These are phyloP conservation scores for Scutellaria baicalensis DNA, from an alignment of 257 asterid genomes.

Conservation along the genomic window DNA sequence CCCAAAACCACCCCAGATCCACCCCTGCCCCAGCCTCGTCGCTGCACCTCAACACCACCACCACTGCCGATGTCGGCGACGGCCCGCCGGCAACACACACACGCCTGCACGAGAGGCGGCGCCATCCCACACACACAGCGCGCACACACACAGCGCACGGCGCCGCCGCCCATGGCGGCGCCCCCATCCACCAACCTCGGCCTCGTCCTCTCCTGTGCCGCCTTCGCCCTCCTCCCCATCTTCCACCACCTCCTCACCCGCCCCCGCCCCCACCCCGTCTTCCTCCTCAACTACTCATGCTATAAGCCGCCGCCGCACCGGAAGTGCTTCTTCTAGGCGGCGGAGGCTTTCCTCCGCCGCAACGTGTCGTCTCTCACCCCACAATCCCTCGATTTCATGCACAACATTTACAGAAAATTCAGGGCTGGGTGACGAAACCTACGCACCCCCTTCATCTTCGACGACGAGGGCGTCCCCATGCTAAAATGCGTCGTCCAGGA, in stretches of 20 bases:
- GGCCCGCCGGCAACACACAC: too few relatives aligned
- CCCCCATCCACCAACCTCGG: slow-evolving; percentile 23
- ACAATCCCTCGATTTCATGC: slow-evolving; percentile 41
- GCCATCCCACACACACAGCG: too few relatives aligned
- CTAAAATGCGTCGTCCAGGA: slow-evolving; percentile 46
- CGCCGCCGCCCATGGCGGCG: slow-evolving; percentile 16
- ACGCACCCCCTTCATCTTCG: slow-evolving; percentile 61
- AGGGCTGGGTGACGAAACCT: slow-evolving; percentile 61
- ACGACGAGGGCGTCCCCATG: slow-evolving; percentile 18
- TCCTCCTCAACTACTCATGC: slow-evolving; percentile 51
- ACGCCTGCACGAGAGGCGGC: too few relatives aligned
- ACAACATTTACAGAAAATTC: slow-evolving; percentile 43
- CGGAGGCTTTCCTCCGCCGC: slow-evolving; percentile 39
- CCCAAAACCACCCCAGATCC: too few relatives aligned
- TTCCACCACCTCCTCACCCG: slow-evolving; percentile 21
- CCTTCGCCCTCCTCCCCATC: slow-evolving; percentile 10
- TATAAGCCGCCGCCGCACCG: slow-evolving; percentile 55
- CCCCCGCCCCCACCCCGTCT: slow-evolving; percentile 28
- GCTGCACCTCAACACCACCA: too few relatives aligned
- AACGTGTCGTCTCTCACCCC: background rate
- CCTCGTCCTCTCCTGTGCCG: slow-evolving; percentile 14
- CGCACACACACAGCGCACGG: too few relatives aligned
- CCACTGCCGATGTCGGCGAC: too few relatives aligned
- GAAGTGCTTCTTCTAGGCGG: slow-evolving; percentile 30
- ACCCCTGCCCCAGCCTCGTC: too few relatives aligned